Conservation (phyloP, 345 rosid genomes). For the Eucalyptus sideroxylon region DNA sequence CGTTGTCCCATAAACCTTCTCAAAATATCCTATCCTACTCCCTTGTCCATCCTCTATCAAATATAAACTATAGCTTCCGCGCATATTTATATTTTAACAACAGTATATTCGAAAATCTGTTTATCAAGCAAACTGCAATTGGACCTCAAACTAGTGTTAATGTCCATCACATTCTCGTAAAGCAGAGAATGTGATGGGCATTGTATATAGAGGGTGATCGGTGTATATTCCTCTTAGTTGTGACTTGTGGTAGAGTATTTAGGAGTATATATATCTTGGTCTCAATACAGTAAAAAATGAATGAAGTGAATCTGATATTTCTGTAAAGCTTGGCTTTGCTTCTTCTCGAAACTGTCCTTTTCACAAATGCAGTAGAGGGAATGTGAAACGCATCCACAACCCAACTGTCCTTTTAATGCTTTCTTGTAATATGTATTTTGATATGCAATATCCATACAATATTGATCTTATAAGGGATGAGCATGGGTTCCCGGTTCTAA, state of each 20-base stretch:
- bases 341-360: too few species aligned
- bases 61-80: too few species aligned
- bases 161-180: slow-evolving; percentile 2
- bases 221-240: background rate
- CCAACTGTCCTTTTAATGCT: background rate
- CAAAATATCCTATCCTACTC: too few species aligned
- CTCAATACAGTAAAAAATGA: background rate
- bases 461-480: background rate
- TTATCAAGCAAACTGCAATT: background rate
- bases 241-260: background rate
- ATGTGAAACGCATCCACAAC: background rate
- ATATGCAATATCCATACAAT: background rate
- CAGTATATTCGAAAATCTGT: background rate
- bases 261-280: background rate
- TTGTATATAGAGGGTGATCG: background rate
- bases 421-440: background rate
- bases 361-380: too few species aligned
- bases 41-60: too few species aligned
- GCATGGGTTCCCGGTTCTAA: rapidly evolving
- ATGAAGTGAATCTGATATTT: background rate
- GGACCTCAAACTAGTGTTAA: background rate
- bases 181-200: background rate
- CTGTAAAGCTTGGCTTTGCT: background rate
- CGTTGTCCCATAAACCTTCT: too few species aligned
- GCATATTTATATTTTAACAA: too few species aligned